phyloP scores from a whole-genome alignment of 345 rosid species.

The Citrus cavaleriei region DNA sequence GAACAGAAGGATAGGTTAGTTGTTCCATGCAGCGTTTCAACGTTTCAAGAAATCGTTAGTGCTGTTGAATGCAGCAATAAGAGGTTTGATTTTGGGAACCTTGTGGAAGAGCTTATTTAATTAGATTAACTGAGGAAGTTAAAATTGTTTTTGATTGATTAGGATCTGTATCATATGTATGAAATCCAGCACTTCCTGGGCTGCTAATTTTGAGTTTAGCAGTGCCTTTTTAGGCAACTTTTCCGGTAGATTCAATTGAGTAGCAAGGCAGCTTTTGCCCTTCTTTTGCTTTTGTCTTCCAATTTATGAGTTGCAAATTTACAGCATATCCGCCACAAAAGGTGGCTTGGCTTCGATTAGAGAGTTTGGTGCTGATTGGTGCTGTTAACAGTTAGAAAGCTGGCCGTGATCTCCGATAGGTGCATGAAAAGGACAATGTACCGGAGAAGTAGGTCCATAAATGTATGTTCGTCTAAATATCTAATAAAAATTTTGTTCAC shows the following conservation, averaged over 20 bases:
- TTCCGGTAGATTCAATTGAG: background rate
- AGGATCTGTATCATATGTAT: background rate
- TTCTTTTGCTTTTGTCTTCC: background rate
- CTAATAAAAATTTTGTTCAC: background rate
- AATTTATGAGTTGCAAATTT: background rate
- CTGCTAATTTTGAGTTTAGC: constrained; percentile 8
- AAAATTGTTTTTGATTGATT: background rate
- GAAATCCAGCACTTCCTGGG: background rate
- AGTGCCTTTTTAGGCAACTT: background rate
- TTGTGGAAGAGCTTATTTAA: constrained; percentile 71
- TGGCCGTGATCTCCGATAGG: background rate
- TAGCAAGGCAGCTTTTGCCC: background rate
- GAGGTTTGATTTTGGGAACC: constrained; percentile 63
- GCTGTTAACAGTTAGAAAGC: background rate
- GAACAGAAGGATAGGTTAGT: constrained; percentile 53
- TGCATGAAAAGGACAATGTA: background rate
- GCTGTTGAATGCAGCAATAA: constrained; percentile 70
- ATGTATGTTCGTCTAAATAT: background rate
- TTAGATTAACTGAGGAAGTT: background rate
- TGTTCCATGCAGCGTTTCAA: constrained; percentile 70
- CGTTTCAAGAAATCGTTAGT: constrained; percentile 62
- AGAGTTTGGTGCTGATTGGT: background rate
- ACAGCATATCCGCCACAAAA: background rate
- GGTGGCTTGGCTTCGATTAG: background rate
- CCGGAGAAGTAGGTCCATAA: background rate